Conservation (phyloP, 345 rosid genomes). For the Lepidium aucheri region DNA sequence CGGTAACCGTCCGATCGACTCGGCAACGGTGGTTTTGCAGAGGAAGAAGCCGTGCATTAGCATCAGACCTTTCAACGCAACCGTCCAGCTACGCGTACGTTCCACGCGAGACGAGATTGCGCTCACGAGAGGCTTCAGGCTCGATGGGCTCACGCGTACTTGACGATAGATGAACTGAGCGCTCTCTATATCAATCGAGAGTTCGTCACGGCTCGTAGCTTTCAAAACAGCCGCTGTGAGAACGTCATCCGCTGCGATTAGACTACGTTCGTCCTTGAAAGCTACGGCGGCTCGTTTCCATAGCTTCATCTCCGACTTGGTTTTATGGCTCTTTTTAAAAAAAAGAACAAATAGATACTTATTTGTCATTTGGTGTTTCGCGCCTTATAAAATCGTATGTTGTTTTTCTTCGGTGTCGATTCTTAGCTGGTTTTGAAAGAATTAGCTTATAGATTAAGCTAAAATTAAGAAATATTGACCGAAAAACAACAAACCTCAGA, state of each 20-base stretch:
- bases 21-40: slow-evolving; percentile 35
- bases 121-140: slow-evolving; percentile 42
- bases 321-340: neutral
- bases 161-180: slow-evolving; percentile 47
- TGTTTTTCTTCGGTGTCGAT: neutral
- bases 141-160: slow-evolving; percentile 44
- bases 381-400: neutral
- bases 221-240: slow-evolving; percentile 58
- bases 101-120: slow-evolving; percentile 46
- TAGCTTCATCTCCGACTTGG: slow-evolving; percentile 31
- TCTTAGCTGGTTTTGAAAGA: neutral
- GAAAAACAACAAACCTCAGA: neutral
- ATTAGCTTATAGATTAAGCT: neutral
- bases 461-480: slow-evolving; percentile 7
- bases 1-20: slow-evolving; percentile 48
- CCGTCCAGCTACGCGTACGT: slow-evolving; percentile 64
- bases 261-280: slow-evolving; percentile 58
- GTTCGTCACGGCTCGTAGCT: slow-evolving; percentile 73
- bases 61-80: slow-evolving; percentile 67
- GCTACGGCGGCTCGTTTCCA: slow-evolving; percentile 59
- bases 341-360: too few relatives aligned
- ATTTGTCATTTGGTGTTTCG: neutral
- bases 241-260: slow-evolving; percentile 37
- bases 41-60: slow-evolving; percentile 72
- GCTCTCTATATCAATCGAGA: slow-evolving; percentile 46